Percentiles rank a stretch among this genome's conserved stretches.
Evolutionary conservation across 2,329 filamentous ascomycete species (phyloP).

Genomic region (Penicillium sp.): DNA sequence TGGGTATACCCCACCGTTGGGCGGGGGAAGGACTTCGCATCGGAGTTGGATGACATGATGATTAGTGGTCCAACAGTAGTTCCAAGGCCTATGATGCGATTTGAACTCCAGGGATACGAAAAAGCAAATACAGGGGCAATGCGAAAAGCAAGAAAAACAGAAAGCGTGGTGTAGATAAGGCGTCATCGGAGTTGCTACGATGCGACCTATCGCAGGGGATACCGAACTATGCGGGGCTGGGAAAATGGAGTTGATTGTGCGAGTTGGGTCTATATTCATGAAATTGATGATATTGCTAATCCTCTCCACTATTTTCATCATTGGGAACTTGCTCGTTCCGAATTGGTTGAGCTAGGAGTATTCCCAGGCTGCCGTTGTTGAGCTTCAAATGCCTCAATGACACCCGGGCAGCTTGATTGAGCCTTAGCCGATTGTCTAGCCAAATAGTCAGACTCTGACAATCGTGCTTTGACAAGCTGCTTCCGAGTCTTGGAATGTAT

Average conservation of each 20-base stretch:
- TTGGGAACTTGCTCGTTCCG: neutral
- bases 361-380: neutral
- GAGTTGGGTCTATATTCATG: neutral
- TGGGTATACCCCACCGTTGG: constrained; percentile 5
- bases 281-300: neutral
- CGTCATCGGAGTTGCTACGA: neutral
- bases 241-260: too few relatives aligned
- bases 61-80: neutral
- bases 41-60: neutral
- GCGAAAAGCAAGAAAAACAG: neutral
- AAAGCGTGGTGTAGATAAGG: neutral
- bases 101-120: neutral
- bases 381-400: constrained; percentile 14
- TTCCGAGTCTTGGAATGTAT: constrained; percentile 28
- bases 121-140: neutral
- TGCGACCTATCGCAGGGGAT: neutral
- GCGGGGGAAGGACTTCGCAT: constrained; percentile 2
- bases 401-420: constrained; percentile 1
- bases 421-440: constrained; percentile 4
- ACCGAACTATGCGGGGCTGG: neutral
- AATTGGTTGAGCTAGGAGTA: neutral
- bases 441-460: constrained; percentile 22
- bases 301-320: neutral
- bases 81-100: too few relatives aligned
- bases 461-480: constrained; percentile 23